Base-by-base conservation (phyloP, 2,329 filamentous ascomycete genomes). In the Ophiostoma sp. region DNA sequence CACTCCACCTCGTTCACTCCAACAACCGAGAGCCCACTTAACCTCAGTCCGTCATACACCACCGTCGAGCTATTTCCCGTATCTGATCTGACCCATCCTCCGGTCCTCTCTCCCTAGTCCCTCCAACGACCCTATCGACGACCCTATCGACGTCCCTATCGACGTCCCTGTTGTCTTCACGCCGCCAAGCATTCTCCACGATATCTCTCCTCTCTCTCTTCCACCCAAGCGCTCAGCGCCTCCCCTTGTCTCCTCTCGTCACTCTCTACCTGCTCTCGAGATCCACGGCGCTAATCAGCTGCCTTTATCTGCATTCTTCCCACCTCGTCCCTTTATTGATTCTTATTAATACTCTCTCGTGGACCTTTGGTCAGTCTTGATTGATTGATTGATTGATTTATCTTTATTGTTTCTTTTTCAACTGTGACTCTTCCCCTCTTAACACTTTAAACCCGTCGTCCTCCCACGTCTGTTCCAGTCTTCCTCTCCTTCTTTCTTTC, bases 141-240 rank as follows among this genome's bases (percentile, higher is more conserved):
- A 36, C 27, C 18, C 52, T 18, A 58, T 58, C 27, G 52, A 58
- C n/a, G 52, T 11, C 52, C 52, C 52, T 58, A 58, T 58, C 55
- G 55, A 60, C 27, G 55, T 7, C 55, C 55, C 55, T 60, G 27
- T 11, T 60, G 9, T 60, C 55, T 60, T 60, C 55, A 60, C 55
- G 55, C 27, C 12, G 55, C 55, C 55, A 60, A 60, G 55, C 55
- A 60, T 60, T 60, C 55, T 27, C 55, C 55, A 60, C 55, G 55
- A 60, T 60, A 60, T 60, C 55, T 18, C 55, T 9, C 55, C 38
- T 60, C 9, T 60, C 27, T 62, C 58, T 55, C 58, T 62, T 27
- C 27, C 27, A 27, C 27, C 27, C 27, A 27, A 27, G 27, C 27
- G 2, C 27, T 27, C 27, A 27, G 27, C 5, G 18, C 38, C 27